Base-by-base conservation (phyloP, 352 stramenopile genomes). In the Globisporangium nagaii region DNA sequence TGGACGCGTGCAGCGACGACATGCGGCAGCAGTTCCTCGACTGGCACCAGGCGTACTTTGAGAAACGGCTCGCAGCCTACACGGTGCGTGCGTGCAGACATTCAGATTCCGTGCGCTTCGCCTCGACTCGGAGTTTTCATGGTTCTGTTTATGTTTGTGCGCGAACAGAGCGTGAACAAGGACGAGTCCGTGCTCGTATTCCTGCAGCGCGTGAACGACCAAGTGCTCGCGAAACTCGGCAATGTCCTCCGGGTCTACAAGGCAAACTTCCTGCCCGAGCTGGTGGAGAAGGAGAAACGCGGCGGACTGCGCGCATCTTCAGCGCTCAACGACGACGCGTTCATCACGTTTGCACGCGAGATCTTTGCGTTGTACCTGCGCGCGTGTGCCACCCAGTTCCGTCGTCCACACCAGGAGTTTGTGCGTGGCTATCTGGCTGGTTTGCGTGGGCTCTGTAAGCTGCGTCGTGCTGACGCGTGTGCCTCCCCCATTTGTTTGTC, bases 21-120 rank as follows among this genome's bases (percentile, higher is more conserved):
- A 87, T 90, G 57, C 84, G 80, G 5, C 78, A 91, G 50, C 84
- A 91, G 36, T 94, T 93, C 62, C 60, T 94, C 9, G 74, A 90
- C 35, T 94, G 84, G 84, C 80, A 94, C 44, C 76, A 91, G 48
- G 34, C 53, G 25, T 84, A 88, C 56, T 90, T 94, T 67, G 68
- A 83, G 10, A 68, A 71, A 37, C 59, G 56, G 17, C 53, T 90
- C n/a, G 60, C 60, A 31, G 50, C 57, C 22, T 88, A 81, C 63
- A 73, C 81, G 58, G 75, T 85, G 65, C 24, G 24, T 5, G 37
- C 24, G n/a, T n/a, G n/a, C n/a, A n/a, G n/a, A n/a, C n/a, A n/a
- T n/a, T n/a, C n/a, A n/a, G n/a, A n/a, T n/a, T n/a, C n/a, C n/a
- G n/a, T n/a, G n/a, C n/a, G n/a, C n/a, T n/a, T n/a, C n/a, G n/a